Conservation (phyloP, 129 eudicot genomes). For the Lactuca sativa region DNA sequence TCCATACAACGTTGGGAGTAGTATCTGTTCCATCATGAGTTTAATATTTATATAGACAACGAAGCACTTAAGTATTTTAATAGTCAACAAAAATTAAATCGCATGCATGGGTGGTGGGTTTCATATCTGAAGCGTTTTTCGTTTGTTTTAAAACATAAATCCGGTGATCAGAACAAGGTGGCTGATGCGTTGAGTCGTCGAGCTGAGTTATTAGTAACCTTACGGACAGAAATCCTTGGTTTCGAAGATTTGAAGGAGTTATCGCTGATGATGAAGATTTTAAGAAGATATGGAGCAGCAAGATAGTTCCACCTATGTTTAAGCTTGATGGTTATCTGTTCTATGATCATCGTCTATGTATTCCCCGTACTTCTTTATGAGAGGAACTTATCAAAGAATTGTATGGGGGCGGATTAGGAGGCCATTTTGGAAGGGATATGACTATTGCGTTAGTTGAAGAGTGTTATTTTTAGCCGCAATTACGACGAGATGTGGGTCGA, state of each 20-base stretch:
- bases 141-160: neutral
- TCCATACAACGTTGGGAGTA: too few relatives aligned
- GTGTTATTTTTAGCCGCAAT: neutral
- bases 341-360: neutral
- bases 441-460: neutral
- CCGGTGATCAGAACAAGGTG: neutral
- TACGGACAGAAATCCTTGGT: neutral
- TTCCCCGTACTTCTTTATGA: neutral
- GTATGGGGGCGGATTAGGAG: neutral
- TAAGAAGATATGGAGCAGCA: neutral
- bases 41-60: too few relatives aligned
- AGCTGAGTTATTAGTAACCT: neutral
- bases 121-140: neutral
- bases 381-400: neutral
- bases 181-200: neutral
- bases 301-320: neutral
- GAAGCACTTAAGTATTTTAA: too few relatives aligned
- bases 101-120: constrained; percentile 15
- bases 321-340: neutral
- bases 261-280: neutral
- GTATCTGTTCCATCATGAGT: too few relatives aligned
- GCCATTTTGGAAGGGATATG: too few relatives aligned
- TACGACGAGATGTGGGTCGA: neutral
- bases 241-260: neutral
- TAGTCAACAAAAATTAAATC: too few relatives aligned